A percentile compares a stretch with the other conserved stretches of the same genome.
phyloP scores from a whole-genome alignment of 108 stramenopile genomes.

The Cyclotella choctawhatcheeana region DNA sequence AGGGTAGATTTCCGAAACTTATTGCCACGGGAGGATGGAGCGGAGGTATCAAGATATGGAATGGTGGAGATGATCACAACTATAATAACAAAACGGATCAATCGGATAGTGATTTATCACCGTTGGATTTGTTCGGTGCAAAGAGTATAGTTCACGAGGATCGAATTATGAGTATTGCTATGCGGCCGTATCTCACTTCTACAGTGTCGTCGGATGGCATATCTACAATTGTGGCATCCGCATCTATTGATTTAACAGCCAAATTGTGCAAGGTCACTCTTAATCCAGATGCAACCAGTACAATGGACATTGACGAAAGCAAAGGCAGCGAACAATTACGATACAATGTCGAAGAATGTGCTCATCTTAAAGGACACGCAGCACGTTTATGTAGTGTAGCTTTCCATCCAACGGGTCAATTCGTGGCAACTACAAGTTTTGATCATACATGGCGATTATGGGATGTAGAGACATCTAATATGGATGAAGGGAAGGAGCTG shows the following conservation, averaged over 20 bases:
- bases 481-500: slow-evolving; percentile 65
- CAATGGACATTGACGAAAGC: slow-evolving; percentile 46
- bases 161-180: slow-evolving; percentile 85
- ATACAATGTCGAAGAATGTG: slow-evolving; percentile 62
- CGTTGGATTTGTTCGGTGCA: slow-evolving; percentile 68
- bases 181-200: slow-evolving; percentile 48
- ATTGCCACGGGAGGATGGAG: slow-evolving; percentile 93
- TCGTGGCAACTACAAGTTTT: slow-evolving; percentile 93
- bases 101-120: slow-evolving; percentile 25
- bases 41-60: slow-evolving; percentile 92
- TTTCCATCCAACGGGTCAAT: slow-evolving; percentile 90
- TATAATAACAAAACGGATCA: not conserved
- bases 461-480: slow-evolving; percentile 91
- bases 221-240: slow-evolving; percentile 64
- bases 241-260: slow-evolving; percentile 86
- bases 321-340: slow-evolving; percentile 17
- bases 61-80: slow-evolving; percentile 61
- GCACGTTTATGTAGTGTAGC: slow-evolving; percentile 91
- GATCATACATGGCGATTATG: slow-evolving; percentile 99
- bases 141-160: slow-evolving; percentile 81
- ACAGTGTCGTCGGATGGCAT: slow-evolving; percentile 22
- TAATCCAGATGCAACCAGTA: slow-evolving; percentile 43
- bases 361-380: slow-evolving; percentile 86
- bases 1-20: slow-evolving; percentile 49
- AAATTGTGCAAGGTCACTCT: slow-evolving; percentile 69